Evolutionary conservation across 345 rosid species (phyloP), one percentile per base, ranked within the genome.

Genomic region (Ceriops tagal): DNA sequence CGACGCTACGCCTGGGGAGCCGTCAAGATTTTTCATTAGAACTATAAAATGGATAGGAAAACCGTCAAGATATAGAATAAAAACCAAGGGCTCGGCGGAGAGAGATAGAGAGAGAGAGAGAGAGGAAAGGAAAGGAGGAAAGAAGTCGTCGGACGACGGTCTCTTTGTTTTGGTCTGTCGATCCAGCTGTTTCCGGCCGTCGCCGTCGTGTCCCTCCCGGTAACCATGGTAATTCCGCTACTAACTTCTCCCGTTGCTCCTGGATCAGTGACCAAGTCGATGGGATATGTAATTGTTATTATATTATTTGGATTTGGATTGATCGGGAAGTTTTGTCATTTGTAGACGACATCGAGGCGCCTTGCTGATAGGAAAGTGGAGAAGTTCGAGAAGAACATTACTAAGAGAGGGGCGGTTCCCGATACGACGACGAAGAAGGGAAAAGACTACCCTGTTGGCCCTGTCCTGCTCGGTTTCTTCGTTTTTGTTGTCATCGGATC

Each of bases 401-500:
- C 72, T 1, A 90, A 84, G 75, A 88, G 98, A 83, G 98, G 99
- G 5, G 73, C 85, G n/a, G 97, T 89, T 49, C 92, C 90, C n/a
- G 99, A 90, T 66, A 85, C 96, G 62, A 72, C 85, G 68, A 67
- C 85, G 21, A 92, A 88, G 78, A 95, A 92, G 83, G 92, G 91
- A 30, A 92, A 87, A 74, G 92, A 90, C 71, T 95, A 87, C 73
- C 93, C 99, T 2, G 96, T 92, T 8, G 96, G 96, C 20, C 99
- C 99, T 1, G n/a, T 95, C 62, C 78, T 95, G 13, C 93, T 95
- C 24, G 99, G 98, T 5, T 95, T 95, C 90, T 95, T 95, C 70
- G 61, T 95, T 11, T 95, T 95, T 52, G 96, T 95, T 8, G 97
- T 90, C 83, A 87, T 92, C 60, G 99, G 99, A 10, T 95, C 99